Evolutionary conservation across 2,329 filamentous ascomycete species (phyloP), one percentile per base, ranked within the genome.

Genomic region (Periconia digitata): DNA sequence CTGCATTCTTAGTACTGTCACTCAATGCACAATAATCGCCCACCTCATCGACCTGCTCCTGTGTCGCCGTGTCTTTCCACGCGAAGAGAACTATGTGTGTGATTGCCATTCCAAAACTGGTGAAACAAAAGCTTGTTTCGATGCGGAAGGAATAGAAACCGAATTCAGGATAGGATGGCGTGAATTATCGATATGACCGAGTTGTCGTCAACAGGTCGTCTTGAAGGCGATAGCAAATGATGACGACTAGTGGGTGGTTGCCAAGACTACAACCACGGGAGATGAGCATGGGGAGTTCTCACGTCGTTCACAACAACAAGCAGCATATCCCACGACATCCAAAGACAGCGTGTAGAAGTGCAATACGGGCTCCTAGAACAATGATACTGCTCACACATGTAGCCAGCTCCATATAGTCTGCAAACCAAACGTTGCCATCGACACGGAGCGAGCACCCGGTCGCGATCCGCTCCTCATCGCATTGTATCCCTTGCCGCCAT

Each of bases 21-120:
- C n/a, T 24, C 10, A 21, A 43, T 36, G 22, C 18, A 45, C 35
- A 3, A 48, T 50, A 40, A 40, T 22, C 15, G 42, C 20, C 41
- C 50, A 86, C 86, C 58, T 81, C 77, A 56, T 81, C 73, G 7
- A 87, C 72, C 24, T 79, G 73, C 15, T 78, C 76, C 1, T 74
- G 56, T 1, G 74, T 72, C 1, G 75, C 66, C 0, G 73, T 72
- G 0, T 80, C 66, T 61, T 85, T 85, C 74, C 87, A 87, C 51
- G 83, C 76, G 59, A 89, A 85, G 21, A 87, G 73, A 3, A 89
- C 85, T 43, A 89, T 79, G 64, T 89, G 86, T n/a, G 82, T 74
- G 56, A 89, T 76, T 0, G 82, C 64, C 85, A 87, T 87, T 17
- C 55, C 72, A 10, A 32, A 32, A 10, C n/a, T 32, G 4, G 3